Conservation (phyloP, 345 rosid genomes). For the Melaleuca alternifolia region DNA sequence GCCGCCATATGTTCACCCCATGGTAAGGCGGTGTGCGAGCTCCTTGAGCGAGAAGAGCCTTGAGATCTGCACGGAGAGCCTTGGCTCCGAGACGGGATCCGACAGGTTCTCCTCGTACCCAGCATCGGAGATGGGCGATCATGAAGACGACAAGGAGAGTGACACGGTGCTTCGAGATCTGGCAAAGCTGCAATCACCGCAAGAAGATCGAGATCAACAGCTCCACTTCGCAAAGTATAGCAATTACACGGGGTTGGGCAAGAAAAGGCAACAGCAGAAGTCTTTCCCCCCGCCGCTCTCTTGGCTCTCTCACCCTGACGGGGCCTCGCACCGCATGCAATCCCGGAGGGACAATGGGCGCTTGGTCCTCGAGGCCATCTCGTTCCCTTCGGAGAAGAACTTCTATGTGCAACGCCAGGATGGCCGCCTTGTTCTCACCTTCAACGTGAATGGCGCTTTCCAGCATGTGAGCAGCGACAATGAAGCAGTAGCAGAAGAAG, state of each 20-base stretch:
- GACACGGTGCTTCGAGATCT: background rate
- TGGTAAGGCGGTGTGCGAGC: constrained; percentile 44
- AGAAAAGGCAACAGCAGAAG: constrained; percentile 3
- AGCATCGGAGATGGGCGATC: constrained; percentile 44
- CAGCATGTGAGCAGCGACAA: constrained; percentile 7
- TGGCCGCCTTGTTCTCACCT: constrained; percentile 89
- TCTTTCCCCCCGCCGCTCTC: constrained; percentile 77
- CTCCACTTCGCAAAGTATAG: background rate
- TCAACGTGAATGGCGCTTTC: constrained; percentile 6
- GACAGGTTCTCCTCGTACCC: constrained; percentile 65
- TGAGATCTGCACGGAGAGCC: constrained; percentile 88
- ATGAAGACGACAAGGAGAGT: constrained; percentile 2
- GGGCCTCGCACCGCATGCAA: constrained; percentile 51
- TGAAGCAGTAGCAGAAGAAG: background rate
- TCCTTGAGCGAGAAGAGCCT: constrained; percentile 75
- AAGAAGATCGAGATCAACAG: background rate
- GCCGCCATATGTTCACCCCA: constrained; percentile 71
- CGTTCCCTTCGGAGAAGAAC: constrained; percentile 54
- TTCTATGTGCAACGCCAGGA: constrained; percentile 69
- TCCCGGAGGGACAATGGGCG: constrained; percentile 78
- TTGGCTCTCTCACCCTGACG: constrained; percentile 38
- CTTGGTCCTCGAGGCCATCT: constrained; percentile 82
- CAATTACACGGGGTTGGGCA: background rate
- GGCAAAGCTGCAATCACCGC: background rate
- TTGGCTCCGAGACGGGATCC: constrained; percentile 97